These are phyloP conservation scores for Fusarium xylarioides DNA, from an alignment of 2,329 filamentous ascomycete species.

Conservation along the genomic window DNA sequence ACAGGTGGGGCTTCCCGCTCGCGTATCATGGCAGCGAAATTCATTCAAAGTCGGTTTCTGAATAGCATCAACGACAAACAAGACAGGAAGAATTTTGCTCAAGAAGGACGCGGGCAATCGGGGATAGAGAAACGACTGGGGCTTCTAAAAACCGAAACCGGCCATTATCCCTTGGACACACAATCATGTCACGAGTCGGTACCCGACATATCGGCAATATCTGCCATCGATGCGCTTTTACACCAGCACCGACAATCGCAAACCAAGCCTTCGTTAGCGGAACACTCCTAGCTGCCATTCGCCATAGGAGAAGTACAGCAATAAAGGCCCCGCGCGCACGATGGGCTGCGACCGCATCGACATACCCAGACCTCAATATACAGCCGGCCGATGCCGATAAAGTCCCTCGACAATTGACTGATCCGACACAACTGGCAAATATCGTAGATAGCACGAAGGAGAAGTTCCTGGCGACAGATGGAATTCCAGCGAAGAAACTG, in stretches of 20 bases:
- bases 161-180: background rate
- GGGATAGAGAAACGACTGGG: background rate
- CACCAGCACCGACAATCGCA: slow-evolving; percentile 40
- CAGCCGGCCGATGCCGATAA: slow-evolving; percentile 26
- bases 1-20: slow-evolving; percentile 18
- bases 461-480: slow-evolving; percentile 55
- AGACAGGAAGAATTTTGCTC: slow-evolving; percentile 2
- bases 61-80: slow-evolving; percentile 13
- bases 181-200: slow-evolving; percentile 52
- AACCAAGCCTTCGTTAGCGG: slow-evolving; percentile 40
- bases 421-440: slow-evolving; percentile 52
- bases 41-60: slow-evolving; percentile 20
- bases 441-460: slow-evolving; percentile 55
- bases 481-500: slow-evolving; percentile 55
- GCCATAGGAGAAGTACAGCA: slow-evolving; percentile 12
- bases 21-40: slow-evolving; percentile 18
- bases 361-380: slow-evolving; percentile 26
- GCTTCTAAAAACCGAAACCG: background rate
- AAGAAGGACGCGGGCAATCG: background rate
- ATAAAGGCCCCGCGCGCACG: slow-evolving; percentile 27
- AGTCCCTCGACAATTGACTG: slow-evolving; percentile 43
- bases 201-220: slow-evolving; percentile 49
- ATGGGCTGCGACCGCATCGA: slow-evolving; percentile 43
- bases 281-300: slow-evolving; percentile 29
- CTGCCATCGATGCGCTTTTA: slow-evolving; percentile 56